Percentiles rank a stretch among this genome's conserved stretches.
These are phyloP conservation scores for Podospora conica DNA, from an alignment of 495 filamentous ascomycete genomes.

Conservation along the genomic window DNA sequence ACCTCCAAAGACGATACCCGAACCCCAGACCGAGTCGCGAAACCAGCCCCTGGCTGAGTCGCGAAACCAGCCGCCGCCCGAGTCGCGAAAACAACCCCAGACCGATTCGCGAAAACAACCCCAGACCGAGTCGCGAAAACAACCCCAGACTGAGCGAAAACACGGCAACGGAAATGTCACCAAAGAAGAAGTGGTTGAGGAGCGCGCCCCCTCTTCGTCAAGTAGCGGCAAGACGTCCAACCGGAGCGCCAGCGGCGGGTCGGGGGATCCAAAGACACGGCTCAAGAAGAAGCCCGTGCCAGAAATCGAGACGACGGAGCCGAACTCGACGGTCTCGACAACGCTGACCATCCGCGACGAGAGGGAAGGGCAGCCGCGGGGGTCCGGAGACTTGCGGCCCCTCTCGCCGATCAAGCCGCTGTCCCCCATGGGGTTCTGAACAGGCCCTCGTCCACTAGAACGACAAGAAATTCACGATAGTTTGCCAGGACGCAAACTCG, in stretches of 20 bases:
- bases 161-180: slow-evolving; percentile 4
- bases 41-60: slow-evolving; percentile 3
- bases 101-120: slow-evolving; percentile 5
- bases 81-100: slow-evolving; percentile 4
- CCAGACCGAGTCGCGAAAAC: slow-evolving; percentile 6
- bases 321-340: slow-evolving; percentile 34
- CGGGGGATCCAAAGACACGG: slow-evolving; percentile 21
- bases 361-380: slow-evolving; percentile 29
- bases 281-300: slow-evolving; percentile 34
- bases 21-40: slow-evolving; percentile 6
- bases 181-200: slow-evolving; percentile 35
- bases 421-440: slow-evolving; percentile 57
- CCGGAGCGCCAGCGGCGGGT: slow-evolving; percentile 11
- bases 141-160: too few relatives aligned
- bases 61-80: neutral
- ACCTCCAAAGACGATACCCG: slow-evolving; percentile 28
- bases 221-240: slow-evolving; percentile 43
- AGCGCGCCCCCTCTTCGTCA: slow-evolving; percentile 59
- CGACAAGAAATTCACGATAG: neutral
- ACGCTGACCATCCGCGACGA: slow-evolving; percentile 40
- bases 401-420: slow-evolving; percentile 69
- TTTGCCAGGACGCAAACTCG: neutral
- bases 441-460: neutral
- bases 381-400: slow-evolving; percentile 39
- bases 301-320: slow-evolving; percentile 27